Base-by-base conservation (phyloP, 2,329 filamentous ascomycete genomes). In the Botrytis pseudocinerea region DNA sequence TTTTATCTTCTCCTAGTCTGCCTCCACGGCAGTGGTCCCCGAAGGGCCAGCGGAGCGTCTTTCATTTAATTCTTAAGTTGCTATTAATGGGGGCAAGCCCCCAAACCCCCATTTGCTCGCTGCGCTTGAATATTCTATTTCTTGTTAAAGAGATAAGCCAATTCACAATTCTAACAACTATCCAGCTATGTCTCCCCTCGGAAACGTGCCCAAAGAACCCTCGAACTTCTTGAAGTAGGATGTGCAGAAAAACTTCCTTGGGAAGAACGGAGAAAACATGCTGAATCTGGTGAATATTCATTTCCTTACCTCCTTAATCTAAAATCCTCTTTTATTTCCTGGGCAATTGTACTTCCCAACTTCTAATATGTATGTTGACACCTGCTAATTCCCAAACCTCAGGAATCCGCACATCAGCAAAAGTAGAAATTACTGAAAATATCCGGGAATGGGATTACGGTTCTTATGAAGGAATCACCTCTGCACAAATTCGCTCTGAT, bases 111-210 rank as follows among this genome's bases (percentile, higher is more conserved):
- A 61, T 61, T 61, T 61, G 35, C 59, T 61, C 59, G 59, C 59
- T 61, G 59, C 35, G 59, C 59, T 40, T 35, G 59, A 61, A 25
- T 61, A 8, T 40, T 40, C 0, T 6, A 4, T 38, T 16, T 61
- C 22, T 44, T 44, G 6, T 25, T 18, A 9, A 40, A 42, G 10
- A n/a, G 3, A 54, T 54, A n/a, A 44, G 5, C 14, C 40, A 42
- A 14, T 10, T 38, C n/a, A 46, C 32, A 46, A 51, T 10, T 44
- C 38, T 65, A 65, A 63, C 40, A 61, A 51, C 51, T 57, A 40
- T n/a, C 18, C 8, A 91, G 88, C 78, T 97, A 95, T 82, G 94
- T 98, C 59, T 97, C 93, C 2, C 95, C 95, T 4, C 91, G 95
- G 64, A 89, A 88, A 75, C 92, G 95, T 74, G 94, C 95, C 32